Base-by-base conservation (phyloP, 1,284 basidiomycete species). In the Singerocomus rubriflavus region DNA sequence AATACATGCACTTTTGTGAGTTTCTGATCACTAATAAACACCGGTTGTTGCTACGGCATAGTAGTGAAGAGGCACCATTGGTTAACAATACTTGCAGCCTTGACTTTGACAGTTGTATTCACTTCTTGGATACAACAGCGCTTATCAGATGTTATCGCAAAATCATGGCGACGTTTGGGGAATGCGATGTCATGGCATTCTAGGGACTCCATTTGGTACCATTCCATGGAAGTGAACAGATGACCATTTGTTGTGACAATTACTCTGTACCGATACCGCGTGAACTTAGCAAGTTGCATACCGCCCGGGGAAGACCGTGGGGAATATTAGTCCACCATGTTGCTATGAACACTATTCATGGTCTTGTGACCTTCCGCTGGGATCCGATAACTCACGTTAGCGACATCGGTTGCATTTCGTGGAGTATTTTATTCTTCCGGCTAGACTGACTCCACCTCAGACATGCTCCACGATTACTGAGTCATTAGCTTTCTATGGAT, bases 1-100 rank as follows among this genome's bases (percentile, higher is more conserved):
- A 57, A 52, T 52, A 14, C 38, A 43, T 34, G 5, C 40, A 31
- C 48, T 48, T 51, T 26, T 31, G 36, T 37, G 35, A 29, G 16
- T 43, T 21, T 35, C 34, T n/a, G 33, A 7, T 31, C 2, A 34
- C 11, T 17, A n/a, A 32, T 21, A 21, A 21, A 21, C 21, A 21
- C 21, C 21, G 21, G 21, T 21, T 21, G 21, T 21, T 21, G 21
- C 21, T 21, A 21, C 21, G 21, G 21, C 21, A 21, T 21, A 4
- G 21, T 21, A 21, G 21, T 21, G 21, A 0, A 17, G 16, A 27
- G 2, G 9, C 25, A 39, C 11, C 11, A 10, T 8, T 21, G 16
- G 35, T 13, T 40, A 25, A 16, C 10, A 14, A 21, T 21, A 21
- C 21, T 21, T 21, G 21, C 21, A 21, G 21, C 21, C 21, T 21